These are phyloP conservation scores for Ceratobasidium theobromae DNA, from an alignment of 1,284 basidiomycete species.

Conservation along the genomic window DNA sequence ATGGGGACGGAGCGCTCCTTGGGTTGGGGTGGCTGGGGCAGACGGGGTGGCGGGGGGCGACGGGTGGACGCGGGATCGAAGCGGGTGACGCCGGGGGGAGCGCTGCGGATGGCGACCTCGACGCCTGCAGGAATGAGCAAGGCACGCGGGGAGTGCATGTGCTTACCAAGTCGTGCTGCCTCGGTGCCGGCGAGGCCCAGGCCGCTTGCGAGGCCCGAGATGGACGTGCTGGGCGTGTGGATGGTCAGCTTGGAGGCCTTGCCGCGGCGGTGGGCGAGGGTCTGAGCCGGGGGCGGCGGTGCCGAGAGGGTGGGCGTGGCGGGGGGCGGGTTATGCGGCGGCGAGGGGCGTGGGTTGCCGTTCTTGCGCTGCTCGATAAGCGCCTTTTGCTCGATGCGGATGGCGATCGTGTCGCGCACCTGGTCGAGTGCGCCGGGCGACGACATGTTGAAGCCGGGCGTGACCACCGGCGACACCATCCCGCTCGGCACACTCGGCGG, in stretches of 20 bases:
- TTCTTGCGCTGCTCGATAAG: slow-evolving; percentile 27
- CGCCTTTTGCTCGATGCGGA: slow-evolving; percentile 29
- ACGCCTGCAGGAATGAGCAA: not conserved
- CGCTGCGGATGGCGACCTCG: slow-evolving; percentile 26
- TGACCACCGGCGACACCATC: slow-evolving; percentile 25
- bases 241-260: slow-evolving; percentile 15
- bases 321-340: too few species aligned
- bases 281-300: slow-evolving; percentile 6
- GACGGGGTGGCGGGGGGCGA: not conserved
- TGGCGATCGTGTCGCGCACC: slow-evolving; percentile 24
- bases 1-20: slow-evolving; percentile 19
- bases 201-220: not conserved
- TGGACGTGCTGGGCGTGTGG: slow-evolving; percentile 20
- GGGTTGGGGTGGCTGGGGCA: not conserved
- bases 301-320: slow-evolving; percentile 2
- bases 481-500: not conserved
- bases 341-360: too few species aligned
- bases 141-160: not conserved
- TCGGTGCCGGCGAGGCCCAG: slow-evolving; percentile 6
- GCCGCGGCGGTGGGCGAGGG: slow-evolving; percentile 22
- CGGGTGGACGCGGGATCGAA: slow-evolving; percentile 5
- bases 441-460: slow-evolving; percentile 22
- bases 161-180: slow-evolving; percentile 12
- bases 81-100: slow-evolving; percentile 17
- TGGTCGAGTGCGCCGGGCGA: slow-evolving; percentile 16